Percentiles rank a stretch among this genome's conserved stretches.
Conservation (phyloP, 23 red algal species). For the Chondrus crispus region DNA sequence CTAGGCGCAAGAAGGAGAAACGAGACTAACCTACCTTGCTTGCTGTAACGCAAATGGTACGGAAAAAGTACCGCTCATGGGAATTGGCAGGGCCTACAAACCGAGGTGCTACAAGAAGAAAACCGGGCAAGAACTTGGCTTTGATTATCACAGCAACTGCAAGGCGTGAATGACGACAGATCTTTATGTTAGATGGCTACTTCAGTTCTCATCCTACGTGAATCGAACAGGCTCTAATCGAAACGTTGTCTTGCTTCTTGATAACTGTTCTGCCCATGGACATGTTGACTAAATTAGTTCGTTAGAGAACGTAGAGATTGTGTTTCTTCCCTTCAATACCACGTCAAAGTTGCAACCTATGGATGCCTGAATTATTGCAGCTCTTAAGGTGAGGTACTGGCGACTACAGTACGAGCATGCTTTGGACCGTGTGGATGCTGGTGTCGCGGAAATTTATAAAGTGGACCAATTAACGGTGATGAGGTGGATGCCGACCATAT, state of each 20-base stretch:
- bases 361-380: not conserved
- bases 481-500: not conserved
- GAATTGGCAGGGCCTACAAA: no score
- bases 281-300: not conserved
- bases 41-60: no score
- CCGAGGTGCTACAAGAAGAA: no score
- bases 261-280: constrained; percentile 13
- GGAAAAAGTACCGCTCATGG: no score
- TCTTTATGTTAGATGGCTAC: not conserved
- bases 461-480: not conserved
- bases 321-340: not conserved
- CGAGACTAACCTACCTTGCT: no score
- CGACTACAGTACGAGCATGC: not conserved
- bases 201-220: not conserved
- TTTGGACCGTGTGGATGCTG: not conserved
- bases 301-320: not conserved
- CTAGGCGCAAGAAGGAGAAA: no score
- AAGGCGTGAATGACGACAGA: no score
- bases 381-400: not conserved
- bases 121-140: no score
- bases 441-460: not conserved
- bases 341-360: not conserved
- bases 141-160: no score
- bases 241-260: constrained; percentile 8
- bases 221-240: not conserved